These are phyloP conservation scores for Colletotrichum sp. DNA, from an alignment of 2,329 filamentous ascomycete genomes.

Conservation along the genomic window DNA sequence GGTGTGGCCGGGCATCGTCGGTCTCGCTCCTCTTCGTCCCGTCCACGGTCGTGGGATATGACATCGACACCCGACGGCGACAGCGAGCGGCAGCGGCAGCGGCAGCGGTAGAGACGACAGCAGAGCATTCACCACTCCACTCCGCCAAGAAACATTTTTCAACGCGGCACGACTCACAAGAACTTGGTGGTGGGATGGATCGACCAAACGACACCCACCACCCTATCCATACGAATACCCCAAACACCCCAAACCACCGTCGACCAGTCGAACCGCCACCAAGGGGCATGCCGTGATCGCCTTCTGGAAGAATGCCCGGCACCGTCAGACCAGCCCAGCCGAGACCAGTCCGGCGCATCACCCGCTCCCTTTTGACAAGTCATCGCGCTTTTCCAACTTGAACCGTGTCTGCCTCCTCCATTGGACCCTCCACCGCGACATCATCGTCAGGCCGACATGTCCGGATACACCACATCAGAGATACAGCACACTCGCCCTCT, in stretches of 20 bases:
- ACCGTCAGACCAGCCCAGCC: constrained; percentile 13
- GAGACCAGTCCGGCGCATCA: constrained; percentile 18
- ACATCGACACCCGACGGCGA: background rate
- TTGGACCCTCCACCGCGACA: background rate
- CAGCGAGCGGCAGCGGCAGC: background rate
- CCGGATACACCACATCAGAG: background rate
- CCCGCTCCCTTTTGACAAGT: constrained; percentile 7
- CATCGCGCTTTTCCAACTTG: background rate
- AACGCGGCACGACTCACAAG: background rate
- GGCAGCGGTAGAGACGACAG: background rate
- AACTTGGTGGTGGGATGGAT: background rate
- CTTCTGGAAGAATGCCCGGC: background rate
- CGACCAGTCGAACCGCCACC: background rate
- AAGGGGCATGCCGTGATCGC: background rate
- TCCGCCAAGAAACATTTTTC: constrained; percentile 2
- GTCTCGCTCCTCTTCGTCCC: background rate
- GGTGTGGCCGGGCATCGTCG: background rate
- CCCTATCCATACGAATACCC: background rate
- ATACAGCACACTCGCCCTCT: background rate
- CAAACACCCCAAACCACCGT: background rate
- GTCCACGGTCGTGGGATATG: background rate
- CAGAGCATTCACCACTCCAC: background rate
- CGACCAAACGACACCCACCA: background rate
- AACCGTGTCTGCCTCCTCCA: background rate
- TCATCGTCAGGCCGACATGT: background rate